Percentiles rank a stretch among this genome's conserved stretches.
Conservation (phyloP, 129 eudicot species). For the Silybum marianum region DNA sequence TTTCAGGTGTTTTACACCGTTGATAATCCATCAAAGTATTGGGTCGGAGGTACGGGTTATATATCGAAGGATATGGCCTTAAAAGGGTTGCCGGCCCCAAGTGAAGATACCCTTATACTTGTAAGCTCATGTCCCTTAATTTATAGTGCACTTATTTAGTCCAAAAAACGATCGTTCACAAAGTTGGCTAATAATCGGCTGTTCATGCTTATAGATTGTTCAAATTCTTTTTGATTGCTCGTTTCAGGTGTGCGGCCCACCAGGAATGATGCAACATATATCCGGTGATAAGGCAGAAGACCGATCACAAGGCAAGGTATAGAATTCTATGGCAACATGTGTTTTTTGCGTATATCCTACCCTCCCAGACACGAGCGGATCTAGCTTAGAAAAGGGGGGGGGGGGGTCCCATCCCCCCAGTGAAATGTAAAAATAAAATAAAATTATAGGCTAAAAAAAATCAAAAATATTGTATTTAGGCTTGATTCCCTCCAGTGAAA, state of each 20-base stretch:
- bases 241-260: conserved; percentile 93
- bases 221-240: neutral
- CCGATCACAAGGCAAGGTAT: conserved; percentile 91
- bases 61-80: conserved; percentile 83
- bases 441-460: too few relatives aligned
- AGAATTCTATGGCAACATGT: neutral
- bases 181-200: neutral
- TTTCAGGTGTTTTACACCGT: conserved; percentile 85
- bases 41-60: conserved; percentile 92
- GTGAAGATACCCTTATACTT: conserved; percentile 80
- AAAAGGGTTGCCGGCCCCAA: conserved; percentile 89
- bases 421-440: too few relatives aligned
- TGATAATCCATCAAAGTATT: conserved; percentile 79
- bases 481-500: too few relatives aligned
- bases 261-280: conserved; percentile 94
- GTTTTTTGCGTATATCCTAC: neutral
- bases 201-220: neutral
- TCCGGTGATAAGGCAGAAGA: conserved; percentile 91
- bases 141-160: neutral
- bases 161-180: neutral
- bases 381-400: too few relatives aligned
- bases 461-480: too few relatives aligned
- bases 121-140: conserved; percentile 42
- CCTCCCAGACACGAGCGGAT: too few relatives aligned
- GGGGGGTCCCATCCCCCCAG: too few relatives aligned